Base-by-base conservation (phyloP, 352 stramenopile genomes). In the Thraustochytrium sp. region DNA sequence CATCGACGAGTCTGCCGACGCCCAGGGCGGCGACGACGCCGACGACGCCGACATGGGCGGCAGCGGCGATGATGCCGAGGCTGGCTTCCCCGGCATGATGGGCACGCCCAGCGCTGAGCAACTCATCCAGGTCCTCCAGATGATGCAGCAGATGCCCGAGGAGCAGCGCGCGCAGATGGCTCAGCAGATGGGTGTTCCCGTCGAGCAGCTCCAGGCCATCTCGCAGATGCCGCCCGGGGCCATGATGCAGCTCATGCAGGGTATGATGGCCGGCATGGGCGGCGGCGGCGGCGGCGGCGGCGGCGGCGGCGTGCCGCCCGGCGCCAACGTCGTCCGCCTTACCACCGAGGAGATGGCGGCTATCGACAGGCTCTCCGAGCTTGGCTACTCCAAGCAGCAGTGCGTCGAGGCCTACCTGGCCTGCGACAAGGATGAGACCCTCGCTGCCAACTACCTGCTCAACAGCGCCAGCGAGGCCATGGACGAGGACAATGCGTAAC, bases 401-500 rank as follows among this genome's bases (percentile, higher is more conserved):
- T 95, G 94, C 26, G 93, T 97, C 76, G 95, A 99, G 89, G 96
- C 96, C 62, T 99, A 98, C 91, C 89, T 99, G 84, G 95, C 96
- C 46, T 99, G 97, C 86, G 97, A 99, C 91, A 99, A 99, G 91
- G 99, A 99, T 88, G 95, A 99, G 89, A 95, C 94, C 61, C 90
- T 99, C 85, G 96, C 97, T 21, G 97, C 97, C 34, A 99, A 99
- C 89, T 96, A 99, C 74, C 90, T 99, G 82, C 98, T 99, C 92
- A 96, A 98, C 89, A 94, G 86, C 36, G 29, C 62, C 37, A 23
- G 54, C 34, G 76, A 84, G 42, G 36, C 61, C 54, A 84, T 82
- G 49, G 61, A 76, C 16, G 75, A 78, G 31, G 59, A 76, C 55
- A 59, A 59, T n/a, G n/a, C n/a, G n/a, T n/a, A n/a, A 84, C 65